Conservation (phyloP, 306 rosid genomes). For the Lathyrus tuberosus region DNA sequence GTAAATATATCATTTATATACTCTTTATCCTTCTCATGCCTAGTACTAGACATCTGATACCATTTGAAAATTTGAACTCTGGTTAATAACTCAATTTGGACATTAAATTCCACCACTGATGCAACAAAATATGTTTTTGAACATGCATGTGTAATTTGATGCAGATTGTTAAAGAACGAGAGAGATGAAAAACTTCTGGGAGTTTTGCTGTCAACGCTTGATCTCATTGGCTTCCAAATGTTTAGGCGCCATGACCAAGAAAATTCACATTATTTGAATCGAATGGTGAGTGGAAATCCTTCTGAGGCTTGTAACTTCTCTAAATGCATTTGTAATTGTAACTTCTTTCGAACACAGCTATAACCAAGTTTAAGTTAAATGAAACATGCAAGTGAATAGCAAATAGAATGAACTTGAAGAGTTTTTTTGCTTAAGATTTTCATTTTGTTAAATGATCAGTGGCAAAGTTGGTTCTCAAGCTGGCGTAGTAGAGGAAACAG, state of each 20-base stretch:
- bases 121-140: not conserved
- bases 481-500: conserved; percentile 63
- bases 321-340: not conserved
- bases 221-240: conserved; percentile 54
- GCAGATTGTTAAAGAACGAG: conserved; percentile 51
- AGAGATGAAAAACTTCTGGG: conserved; percentile 52
- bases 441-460: conserved; percentile 45
- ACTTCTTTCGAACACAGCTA: not conserved
- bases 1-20: conserved; percentile 24
- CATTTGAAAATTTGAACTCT: not conserved
- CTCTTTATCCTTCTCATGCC: not conserved
- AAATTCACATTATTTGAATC: conserved; percentile 47
- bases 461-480: conserved; percentile 70
- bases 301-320: conserved; percentile 11
- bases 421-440: not conserved
- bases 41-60: not conserved
- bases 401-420: not conserved
- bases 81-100: not conserved
- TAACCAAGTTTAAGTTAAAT: too few species aligned
- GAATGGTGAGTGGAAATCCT: conserved; percentile 58
- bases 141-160: conserved; percentile 2
- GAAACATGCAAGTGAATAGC: conserved; percentile 6
- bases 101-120: not conserved
- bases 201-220: conserved; percentile 57
- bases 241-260: conserved; percentile 52